Conservation (phyloP, 768 basidiomycete genomes). For the Xanthoconium stramineum region DNA sequence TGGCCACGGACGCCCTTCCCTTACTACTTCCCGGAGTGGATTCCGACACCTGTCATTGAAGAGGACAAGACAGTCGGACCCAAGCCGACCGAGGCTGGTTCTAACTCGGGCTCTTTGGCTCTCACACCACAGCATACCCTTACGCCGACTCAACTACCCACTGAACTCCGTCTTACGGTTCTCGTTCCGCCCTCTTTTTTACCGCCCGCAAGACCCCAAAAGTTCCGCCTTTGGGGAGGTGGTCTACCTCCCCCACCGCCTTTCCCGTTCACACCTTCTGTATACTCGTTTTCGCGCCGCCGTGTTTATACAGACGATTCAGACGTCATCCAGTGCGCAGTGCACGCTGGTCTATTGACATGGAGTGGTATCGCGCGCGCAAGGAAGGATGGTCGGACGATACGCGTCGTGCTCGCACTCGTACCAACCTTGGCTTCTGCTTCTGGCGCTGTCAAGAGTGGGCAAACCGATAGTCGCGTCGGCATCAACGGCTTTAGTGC, state of each 20-base stretch:
- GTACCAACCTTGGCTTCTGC: slow-evolving; percentile 40
- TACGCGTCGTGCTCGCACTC: slow-evolving; percentile 40
- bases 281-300: slow-evolving; percentile 35
- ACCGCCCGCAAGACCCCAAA: slow-evolving; percentile 50
- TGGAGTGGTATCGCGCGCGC: slow-evolving; percentile 43
- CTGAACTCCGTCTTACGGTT: slow-evolving; percentile 43
- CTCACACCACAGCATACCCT: slow-evolving; percentile 4
- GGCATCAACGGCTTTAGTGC: slow-evolving; percentile 7
- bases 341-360: slow-evolving; percentile 57
- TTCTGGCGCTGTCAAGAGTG: slow-evolving; percentile 41
- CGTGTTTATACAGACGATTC: slow-evolving; percentile 78
- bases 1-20: slow-evolving; percentile 33
- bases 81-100: slow-evolving; percentile 17
- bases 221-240: slow-evolving; percentile 69
- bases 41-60: slow-evolving; percentile 27
- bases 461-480: slow-evolving; percentile 18
- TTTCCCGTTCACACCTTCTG: slow-evolving; percentile 26
- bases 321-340: slow-evolving; percentile 62
- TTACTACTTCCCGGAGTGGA: slow-evolving; percentile 34
- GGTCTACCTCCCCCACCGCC: slow-evolving; percentile 45
- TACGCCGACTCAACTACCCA: slow-evolving; percentile 17
- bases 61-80: slow-evolving; percentile 21
- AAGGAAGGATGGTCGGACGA: slow-evolving; percentile 35
- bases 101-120: slow-evolving; percentile 31
- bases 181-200: slow-evolving; percentile 59